Evolutionary conservation across 345 rosid genomes (phyloP), one percentile per base, ranked within the genome.

Genomic region (Hypericum perforatum): DNA sequence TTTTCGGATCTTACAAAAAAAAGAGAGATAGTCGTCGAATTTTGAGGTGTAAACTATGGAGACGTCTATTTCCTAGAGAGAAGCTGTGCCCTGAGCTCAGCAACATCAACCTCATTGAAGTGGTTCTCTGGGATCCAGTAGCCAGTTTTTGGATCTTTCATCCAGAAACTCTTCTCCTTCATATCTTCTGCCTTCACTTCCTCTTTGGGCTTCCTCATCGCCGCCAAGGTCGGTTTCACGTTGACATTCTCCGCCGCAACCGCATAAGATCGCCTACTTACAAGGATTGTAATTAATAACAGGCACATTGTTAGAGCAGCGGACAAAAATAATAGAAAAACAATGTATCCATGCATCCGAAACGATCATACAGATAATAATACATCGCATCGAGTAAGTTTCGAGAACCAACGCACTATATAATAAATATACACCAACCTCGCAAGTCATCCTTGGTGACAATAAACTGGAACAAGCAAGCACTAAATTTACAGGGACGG

Each of bases 91-190:
- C 78, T 68, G 7, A 65, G 51, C 6, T 74, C 76, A n/a, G 69
- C 79, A 41, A 13, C 68, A 63, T 74, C 76, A 61, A 41, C 43
- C 37, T 72, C 63, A 45, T 49, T 60, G 41, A 72, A 75, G 12
- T 72, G 80, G 44, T n/a, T 59, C 64, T 72, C 80, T 0, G 80
- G 83, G 40, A 72, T 64, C 80, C 83, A 75, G 56, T 78, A 72
- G 4, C 79, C 80, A 0, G 70, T 74, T 63, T 67, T 72, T 1
- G 80, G 83, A 62, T 75, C 78, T 57, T 63, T 72, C 83, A 78
- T 78, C 80, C 80, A 69, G n/a, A 69, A 73, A 8, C 15, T 11
- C 22, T 67, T 58, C 51, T 58, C 60, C 44, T 48, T 16, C 53
- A 37, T 22, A 38, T 11, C 66, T 3, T 16, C 12, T 3, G 47